A percentile compares a stretch with the other conserved stretches of the same genome.
Evolutionary conservation across 2,329 filamentous ascomycete species (phyloP).

Genomic region (Bipolaris victoriae): DNA sequence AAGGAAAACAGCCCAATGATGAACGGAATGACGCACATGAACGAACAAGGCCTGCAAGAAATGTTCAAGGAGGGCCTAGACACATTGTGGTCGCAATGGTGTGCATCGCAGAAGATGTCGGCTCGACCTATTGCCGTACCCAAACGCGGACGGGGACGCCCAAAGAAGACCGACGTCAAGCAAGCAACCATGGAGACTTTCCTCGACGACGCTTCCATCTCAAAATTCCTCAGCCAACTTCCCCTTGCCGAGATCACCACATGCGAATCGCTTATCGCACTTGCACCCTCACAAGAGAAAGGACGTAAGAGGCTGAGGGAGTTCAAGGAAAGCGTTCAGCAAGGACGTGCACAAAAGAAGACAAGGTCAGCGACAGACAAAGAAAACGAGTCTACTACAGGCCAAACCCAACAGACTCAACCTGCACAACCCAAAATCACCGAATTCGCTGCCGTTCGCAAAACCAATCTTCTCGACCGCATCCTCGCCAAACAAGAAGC

Average conservation of each 20-base stretch:
- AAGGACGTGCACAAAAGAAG: constrained; percentile 43
- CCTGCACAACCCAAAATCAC: constrained; percentile 46
- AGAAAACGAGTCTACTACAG: constrained; percentile 35
- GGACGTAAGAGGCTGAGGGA: constrained; percentile 73
- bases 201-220: constrained; percentile 42
- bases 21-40: constrained; percentile 41
- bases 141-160: constrained; percentile 45
- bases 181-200: constrained; percentile 59
- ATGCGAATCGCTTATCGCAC: constrained; percentile 60
- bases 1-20: constrained; percentile 38
- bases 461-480: constrained; percentile 56
- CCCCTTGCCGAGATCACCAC: constrained; percentile 62
- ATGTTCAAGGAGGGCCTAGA: constrained; percentile 58
- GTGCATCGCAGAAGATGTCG: constrained; percentile 29
- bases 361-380: constrained; percentile 36
- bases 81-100: constrained; percentile 54
- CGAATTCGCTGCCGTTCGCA: constrained; percentile 49
- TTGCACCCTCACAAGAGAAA: constrained; percentile 65
- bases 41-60: constrained; percentile 57
- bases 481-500: constrained; percentile 58
- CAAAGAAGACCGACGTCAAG: constrained; percentile 35
- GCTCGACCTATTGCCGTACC: constrained; percentile 39
- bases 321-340: constrained; percentile 66
- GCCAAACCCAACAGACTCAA: constrained; percentile 18
- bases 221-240: constrained; percentile 62